These are phyloP conservation scores for Rhodocollybia butyracea DNA, from an alignment of 768 basidiomycete species.

Conservation along the genomic window DNA sequence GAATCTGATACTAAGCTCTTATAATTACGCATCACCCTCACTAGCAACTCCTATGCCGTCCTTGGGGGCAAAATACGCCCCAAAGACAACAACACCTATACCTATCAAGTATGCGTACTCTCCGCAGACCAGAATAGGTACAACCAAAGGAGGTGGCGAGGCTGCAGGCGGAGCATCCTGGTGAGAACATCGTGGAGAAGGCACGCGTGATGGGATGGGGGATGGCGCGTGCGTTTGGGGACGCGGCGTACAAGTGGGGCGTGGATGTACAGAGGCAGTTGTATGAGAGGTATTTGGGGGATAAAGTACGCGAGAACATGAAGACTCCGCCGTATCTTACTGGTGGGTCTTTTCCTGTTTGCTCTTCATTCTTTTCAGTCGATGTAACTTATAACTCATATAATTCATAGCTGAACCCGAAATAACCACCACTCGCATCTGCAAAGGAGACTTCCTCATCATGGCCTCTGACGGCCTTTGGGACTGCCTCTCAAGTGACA, in stretches of 20 bases:
- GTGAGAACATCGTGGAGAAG: slow-evolving; percentile 32
- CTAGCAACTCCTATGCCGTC: slow-evolving; percentile 48
- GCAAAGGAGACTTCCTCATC: slow-evolving; percentile 51
- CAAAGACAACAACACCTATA: background rate
- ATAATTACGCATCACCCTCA: slow-evolving; percentile 42
- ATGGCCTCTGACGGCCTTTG: slow-evolving; percentile 52
- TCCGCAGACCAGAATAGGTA: slow-evolving; percentile 37
- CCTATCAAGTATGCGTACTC: slow-evolving; percentile 38
- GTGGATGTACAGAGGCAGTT: slow-evolving; percentile 33
- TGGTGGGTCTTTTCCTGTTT: background rate
- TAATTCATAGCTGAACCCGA: slow-evolving; percentile 48
- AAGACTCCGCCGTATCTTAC: slow-evolving; percentile 29
- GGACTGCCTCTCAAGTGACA: slow-evolving; percentile 51
- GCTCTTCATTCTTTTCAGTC: slow-evolving; percentile 16
- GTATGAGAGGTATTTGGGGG: slow-evolving; percentile 31
- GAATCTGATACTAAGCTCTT: slow-evolving; percentile 32
- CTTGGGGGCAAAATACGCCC: slow-evolving; percentile 32
- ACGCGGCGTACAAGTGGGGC: slow-evolving; percentile 41
- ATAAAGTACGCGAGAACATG: slow-evolving; percentile 25
- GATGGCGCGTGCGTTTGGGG: slow-evolving; percentile 38
- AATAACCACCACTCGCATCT: slow-evolving; percentile 38
- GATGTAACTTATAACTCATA: slow-evolving; percentile 42
- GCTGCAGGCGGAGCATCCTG: slow-evolving; percentile 34
- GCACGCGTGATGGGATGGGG: slow-evolving; percentile 36
- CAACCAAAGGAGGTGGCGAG: slow-evolving; percentile 37